A percentile compares a stretch with the other conserved stretches of the same genome.
Conservation (phyloP, 805 yeast genomes). For the Wickerhamiella lipophila region DNA sequence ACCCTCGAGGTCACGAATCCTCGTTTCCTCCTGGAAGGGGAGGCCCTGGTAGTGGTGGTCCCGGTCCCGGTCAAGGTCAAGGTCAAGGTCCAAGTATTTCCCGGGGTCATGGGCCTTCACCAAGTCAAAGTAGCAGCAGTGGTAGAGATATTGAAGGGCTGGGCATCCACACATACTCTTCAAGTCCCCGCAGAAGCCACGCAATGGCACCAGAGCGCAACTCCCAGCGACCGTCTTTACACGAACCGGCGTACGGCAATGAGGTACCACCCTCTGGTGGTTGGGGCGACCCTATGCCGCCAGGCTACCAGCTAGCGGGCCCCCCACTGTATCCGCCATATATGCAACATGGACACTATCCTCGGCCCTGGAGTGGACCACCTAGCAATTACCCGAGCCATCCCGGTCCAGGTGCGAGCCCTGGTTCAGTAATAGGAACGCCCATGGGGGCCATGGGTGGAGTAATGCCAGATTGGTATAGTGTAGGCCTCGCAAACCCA, state of each 20-base stretch:
- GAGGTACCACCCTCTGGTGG: neutral
- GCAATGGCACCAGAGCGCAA: neutral
- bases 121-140: neutral
- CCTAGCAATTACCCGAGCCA: neutral
- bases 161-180: neutral
- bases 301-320: neutral
- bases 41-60: neutral
- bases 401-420: neutral
- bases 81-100: too few species aligned
- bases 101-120: neutral
- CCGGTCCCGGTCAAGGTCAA: neutral
- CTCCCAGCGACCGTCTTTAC: neutral
- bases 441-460: neutral
- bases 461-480: neutral
- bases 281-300: neutral
- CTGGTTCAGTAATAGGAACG: neutral
- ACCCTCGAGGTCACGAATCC: neutral
- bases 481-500: neutral
- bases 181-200: neutral
- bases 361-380: neutral
- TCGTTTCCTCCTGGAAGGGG: neutral
- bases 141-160: neutral
- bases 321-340: neutral
- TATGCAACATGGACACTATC: neutral
- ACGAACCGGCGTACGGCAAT: neutral